Conservation (phyloP, 345 rosid genomes). For the Leavenworthia alabamica region DNA sequence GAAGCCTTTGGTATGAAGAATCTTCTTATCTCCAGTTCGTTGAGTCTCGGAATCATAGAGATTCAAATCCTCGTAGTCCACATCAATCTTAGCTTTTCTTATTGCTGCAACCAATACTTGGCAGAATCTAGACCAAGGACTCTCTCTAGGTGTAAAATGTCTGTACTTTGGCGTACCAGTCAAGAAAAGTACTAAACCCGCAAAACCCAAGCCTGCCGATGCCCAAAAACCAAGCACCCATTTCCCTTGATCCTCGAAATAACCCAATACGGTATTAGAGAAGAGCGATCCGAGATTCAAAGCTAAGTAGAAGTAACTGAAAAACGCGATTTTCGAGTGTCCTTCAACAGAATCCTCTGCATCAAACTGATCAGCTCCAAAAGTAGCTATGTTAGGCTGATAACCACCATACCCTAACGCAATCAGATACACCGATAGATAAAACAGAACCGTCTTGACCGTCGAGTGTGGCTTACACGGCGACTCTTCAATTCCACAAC, state of each 20-base stretch:
- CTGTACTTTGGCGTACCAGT: slow-evolving; percentile 72
- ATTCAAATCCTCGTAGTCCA: slow-evolving; percentile 33
- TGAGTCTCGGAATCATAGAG: slow-evolving; percentile 41
- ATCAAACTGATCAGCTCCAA: slow-evolving; percentile 96
- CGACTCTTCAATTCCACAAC: slow-evolving; percentile 56
- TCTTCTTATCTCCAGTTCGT: slow-evolving; percentile 46
- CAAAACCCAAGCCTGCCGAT: slow-evolving; percentile 68
- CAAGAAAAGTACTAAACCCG: slow-evolving; percentile 64
- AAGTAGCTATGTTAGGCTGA: slow-evolving; percentile 90
- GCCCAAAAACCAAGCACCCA: slow-evolving; percentile 90
- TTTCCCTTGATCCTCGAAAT: slow-evolving; percentile 74
- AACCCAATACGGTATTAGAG: slow-evolving; percentile 79
- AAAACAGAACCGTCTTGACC: slow-evolving; percentile 45
- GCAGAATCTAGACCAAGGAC: slow-evolving; percentile 69
- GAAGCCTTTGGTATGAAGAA: slow-evolving; percentile 71
- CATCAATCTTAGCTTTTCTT: slow-evolving; percentile 47
- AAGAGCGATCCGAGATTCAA: slow-evolving; percentile 87
- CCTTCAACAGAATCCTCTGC: slow-evolving; percentile 79
- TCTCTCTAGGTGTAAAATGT: slow-evolving; percentile 66
- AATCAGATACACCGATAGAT: slow-evolving; percentile 64
- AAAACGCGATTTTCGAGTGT: slow-evolving; percentile 73
- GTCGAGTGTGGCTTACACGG: slow-evolving; percentile 66
- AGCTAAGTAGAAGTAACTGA: slow-evolving; percentile 92
- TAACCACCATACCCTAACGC: slow-evolving; percentile 96
- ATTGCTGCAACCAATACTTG: slow-evolving; percentile 74